Conservation (phyloP, 345 rosid genomes). For the Populus deltoides region DNA sequence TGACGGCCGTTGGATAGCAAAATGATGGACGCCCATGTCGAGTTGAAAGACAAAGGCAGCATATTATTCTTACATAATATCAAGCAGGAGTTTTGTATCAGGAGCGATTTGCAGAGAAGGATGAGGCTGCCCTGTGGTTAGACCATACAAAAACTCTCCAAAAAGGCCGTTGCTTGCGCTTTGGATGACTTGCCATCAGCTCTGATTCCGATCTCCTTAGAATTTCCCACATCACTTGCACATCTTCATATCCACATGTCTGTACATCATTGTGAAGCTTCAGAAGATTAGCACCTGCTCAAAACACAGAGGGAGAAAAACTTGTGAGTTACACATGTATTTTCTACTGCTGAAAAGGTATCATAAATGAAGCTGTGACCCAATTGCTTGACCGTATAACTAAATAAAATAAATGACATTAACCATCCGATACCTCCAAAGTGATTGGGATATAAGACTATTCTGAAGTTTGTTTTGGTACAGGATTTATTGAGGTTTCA, state of each 20-base stretch:
- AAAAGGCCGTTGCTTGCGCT: slow-evolving; percentile 48
- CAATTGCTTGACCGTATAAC: background rate
- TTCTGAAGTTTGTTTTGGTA: background rate
- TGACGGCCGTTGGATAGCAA: slow-evolving; percentile 25
- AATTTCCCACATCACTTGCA: slow-evolving; percentile 79
- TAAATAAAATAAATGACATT: background rate
- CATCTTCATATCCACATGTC: slow-evolving; percentile 62
- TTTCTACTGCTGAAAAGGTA: background rate
- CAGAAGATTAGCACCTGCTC: slow-evolving; percentile 49
- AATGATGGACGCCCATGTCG: slow-evolving; percentile 15
- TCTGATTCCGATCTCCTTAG: slow-evolving; percentile 50
- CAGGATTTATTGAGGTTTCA: background rate
- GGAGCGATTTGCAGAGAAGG: slow-evolving; percentile 35
- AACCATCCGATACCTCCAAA: slow-evolving; percentile 6
- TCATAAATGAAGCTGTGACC: background rate
- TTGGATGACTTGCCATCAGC: slow-evolving; percentile 25
- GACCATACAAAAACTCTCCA: slow-evolving; percentile 61
- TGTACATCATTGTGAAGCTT: slow-evolving; percentile 64
- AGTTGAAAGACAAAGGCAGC: slow-evolving; percentile 14
- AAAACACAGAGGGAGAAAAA: background rate
- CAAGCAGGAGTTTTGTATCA: slow-evolving; percentile 5
- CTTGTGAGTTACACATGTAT: background rate
- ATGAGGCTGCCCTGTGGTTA: slow-evolving; percentile 37
- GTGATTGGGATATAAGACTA: background rate
- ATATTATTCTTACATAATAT: slow-evolving; percentile 16